Base-by-base conservation (phyloP, 148 eudicot genomes). In the Heliosperma pusillum region DNA sequence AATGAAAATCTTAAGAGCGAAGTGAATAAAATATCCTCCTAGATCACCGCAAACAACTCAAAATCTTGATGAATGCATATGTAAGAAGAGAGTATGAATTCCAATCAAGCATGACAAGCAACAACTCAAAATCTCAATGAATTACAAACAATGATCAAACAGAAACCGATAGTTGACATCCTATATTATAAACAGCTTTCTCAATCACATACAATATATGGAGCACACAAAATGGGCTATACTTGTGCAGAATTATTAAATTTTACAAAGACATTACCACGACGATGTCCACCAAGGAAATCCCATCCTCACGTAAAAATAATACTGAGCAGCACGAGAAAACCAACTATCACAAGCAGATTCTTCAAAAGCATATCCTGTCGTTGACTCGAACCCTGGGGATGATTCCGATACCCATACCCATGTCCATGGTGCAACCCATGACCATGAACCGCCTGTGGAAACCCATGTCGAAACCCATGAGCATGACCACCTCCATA, bases 311-410 rank as follows among this genome's bases (percentile, higher is more conserved):
- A 84, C 0, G 80, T 60, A 78, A 82, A 84, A 58, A 84, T 68
- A 30, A 87, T 76, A 2, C 83, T 65, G 25, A 83, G 63, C 10
- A 86, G 15, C 67, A 84, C 85, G 55, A 81, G 61, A 61, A 84
- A 53, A 25, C 79, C 84, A 72, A 88, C 55, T 22, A 86, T 17
- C 26, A 84, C 29, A 33, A 88, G 63, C 58, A 88, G 66, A 65
- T 74, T 82, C 81, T 85, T 86, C 70, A 87, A 66, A 22, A 77
- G 40, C 60, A 82, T 75, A 83, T 85, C 87, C 30, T 79, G 85
- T 40, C 78, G 82, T 71, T 82, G 85, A 73, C 66, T 81, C 2
- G 82, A 20, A 5, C 40, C 22, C 50, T 40, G 59, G 26, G 40
- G 69, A 19, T 42, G 64, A 44, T 65, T 33, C 12, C 60, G 76